Evolutionary conservation across 805 yeast species (phyloP).

Genomic region (Groenewaldozyma salmanticensis): DNA sequence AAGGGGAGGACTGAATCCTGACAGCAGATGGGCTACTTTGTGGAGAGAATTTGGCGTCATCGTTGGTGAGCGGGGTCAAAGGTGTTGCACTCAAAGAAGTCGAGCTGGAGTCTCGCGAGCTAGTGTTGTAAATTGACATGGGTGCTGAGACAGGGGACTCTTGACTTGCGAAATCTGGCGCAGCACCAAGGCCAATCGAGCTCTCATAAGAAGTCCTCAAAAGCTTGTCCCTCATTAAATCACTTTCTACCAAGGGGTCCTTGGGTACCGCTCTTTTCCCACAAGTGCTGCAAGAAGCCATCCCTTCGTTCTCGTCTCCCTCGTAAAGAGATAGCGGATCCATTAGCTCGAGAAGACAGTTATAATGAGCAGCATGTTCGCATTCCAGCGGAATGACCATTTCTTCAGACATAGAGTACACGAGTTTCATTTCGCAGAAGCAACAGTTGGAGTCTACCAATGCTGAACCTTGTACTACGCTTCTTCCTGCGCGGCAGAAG

Average conservation of each 20-base stretch:
- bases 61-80: not conserved
- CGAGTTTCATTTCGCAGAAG: slow-evolving; percentile 16
- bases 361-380: slow-evolving; percentile 12
- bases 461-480: not conserved
- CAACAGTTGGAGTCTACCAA: slow-evolving; percentile 7
- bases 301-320: no score
- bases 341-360: slow-evolving; percentile 10
- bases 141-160: not conserved
- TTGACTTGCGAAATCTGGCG: not conserved
- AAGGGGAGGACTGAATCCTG: not conserved
- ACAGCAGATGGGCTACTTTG: not conserved
- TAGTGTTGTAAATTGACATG: not conserved
- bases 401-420: slow-evolving; percentile 11
- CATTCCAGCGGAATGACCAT: slow-evolving; percentile 11
- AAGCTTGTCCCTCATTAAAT: not conserved
- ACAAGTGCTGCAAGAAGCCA: not conserved
- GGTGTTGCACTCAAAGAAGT: not conserved
- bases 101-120: not conserved
- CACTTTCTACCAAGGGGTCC: not conserved
- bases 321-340: no score
- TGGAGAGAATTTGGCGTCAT: not conserved
- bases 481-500: not conserved
- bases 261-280: not conserved
- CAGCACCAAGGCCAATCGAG: not conserved
- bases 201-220: not conserved